Percentiles rank a stretch among this genome's conserved stretches.
These are phyloP conservation scores for Aspergillus glaucus DNA, from an alignment of 2,329 filamentous ascomycete genomes.

Conservation along the genomic window DNA sequence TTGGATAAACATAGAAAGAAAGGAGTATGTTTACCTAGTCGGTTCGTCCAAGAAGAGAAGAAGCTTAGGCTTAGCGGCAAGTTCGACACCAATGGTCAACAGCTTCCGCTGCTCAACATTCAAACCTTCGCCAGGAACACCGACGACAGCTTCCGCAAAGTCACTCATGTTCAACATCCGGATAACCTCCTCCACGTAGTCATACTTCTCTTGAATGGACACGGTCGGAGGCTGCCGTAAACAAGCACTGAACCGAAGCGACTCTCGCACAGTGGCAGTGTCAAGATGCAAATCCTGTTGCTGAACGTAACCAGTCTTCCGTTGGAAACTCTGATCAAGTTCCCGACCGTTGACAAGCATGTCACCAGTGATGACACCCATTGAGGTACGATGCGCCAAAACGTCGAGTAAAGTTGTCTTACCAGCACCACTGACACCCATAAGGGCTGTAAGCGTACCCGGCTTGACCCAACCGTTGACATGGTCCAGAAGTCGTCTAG, in stretches of 20 bases:
- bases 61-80: constrained; percentile 81
- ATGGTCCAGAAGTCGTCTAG: constrained; percentile 69
- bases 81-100: constrained; percentile 85
- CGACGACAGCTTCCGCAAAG: constrained; percentile 81
- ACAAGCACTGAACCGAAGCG: constrained; percentile 74
- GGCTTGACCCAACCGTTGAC: constrained; percentile 92
- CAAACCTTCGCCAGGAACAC: constrained; percentile 71
- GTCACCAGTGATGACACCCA: constrained; percentile 79
- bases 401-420: constrained; percentile 87
- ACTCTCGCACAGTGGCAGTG: constrained; percentile 80
- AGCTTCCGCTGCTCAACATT: constrained; percentile 61
- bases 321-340: constrained; percentile 48
- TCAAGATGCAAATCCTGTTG: constrained; percentile 83
- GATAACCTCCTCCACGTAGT: constrained; percentile 82
- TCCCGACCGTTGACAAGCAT: constrained; percentile 70
- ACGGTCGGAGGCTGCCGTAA: constrained; percentile 74
- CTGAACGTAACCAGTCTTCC: constrained; percentile 53
- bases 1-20: too few relatives aligned
- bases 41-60: constrained; percentile 88
- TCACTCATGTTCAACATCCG: constrained; percentile 80
- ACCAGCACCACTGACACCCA: constrained; percentile 84
- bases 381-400: constrained; percentile 72
- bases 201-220: constrained; percentile 66
- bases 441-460: constrained; percentile 78
- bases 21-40: constrained; percentile 47